Evolutionary conservation across 345 rosid genomes (phyloP), one percentile per base, ranked within the genome.

Genomic region (Turnera subulata): DNA sequence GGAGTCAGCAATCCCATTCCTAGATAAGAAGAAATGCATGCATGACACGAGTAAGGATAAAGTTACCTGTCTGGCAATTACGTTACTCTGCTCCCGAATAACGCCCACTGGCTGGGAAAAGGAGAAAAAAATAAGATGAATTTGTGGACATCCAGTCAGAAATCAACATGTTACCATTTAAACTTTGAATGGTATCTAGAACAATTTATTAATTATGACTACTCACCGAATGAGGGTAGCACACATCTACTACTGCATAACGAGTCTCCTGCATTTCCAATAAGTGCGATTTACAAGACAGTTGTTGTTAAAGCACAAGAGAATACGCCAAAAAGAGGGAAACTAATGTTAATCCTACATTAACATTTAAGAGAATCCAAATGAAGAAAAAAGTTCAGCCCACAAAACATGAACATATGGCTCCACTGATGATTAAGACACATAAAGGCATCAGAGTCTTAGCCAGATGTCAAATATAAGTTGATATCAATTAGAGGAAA

Each of bases 191-290:
- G 14, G 26, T 26, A 18, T 25, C n/a, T 20, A 1, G 13, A 51
- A n/a, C 58, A 59, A 39, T 21, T 18, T 6, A 22, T 20, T 32
- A n/a, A 15, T 24, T 50, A 19, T 35, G 8, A 58, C 22, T 43
- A 81, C 93, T 84, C 59, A 91, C 96, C 22, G 91, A 56, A 58
- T 82, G 72, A 38, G 96, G 96, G 69, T 82, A 84, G 78, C 91
- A 86, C 39, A 86, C 96, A 73, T 92, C 98, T 23, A 89, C 84
- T 16, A 89, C 57, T 22, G 77, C 82, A 76, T 92, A 89, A n/a
- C 95, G 93, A 53, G 84, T 92, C 76, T 92, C 98, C 93, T 91
- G 80, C 74, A 58, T 6, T 11, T 22, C 26, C 21, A 18, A 16
- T 12, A 6, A 46, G 53, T 20, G 9, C 11, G 23, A 69, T 44